Evolutionary conservation across 192 early-diverging fungal genomes (phyloP).

Genomic region (Coemansia sp.): DNA sequence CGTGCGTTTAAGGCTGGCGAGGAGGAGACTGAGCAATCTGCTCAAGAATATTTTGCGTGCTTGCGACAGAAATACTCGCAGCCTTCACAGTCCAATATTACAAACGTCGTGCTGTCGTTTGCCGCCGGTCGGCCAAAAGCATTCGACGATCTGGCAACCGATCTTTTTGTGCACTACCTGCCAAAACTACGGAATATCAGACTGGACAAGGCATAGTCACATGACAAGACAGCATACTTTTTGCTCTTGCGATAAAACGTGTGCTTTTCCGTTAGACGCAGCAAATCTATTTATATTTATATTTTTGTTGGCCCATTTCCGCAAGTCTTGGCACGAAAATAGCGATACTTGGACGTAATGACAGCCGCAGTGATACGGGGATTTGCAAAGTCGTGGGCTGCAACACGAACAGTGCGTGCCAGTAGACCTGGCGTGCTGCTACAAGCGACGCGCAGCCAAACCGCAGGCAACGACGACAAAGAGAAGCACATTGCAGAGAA

Average conservation of each 20-base stretch:
- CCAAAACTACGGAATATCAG: background rate
- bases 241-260: background rate
- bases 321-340: constrained; percentile 12
- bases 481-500: background rate
- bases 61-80: background rate
- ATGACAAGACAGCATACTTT: constrained; percentile 6
- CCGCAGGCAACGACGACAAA: background rate
- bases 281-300: background rate
- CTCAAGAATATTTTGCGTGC: background rate
- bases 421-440: background rate
- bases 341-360: background rate
- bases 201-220: background rate
- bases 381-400: background rate
- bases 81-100: background rate
- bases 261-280: background rate
- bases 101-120: background rate
- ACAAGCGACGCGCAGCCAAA: background rate
- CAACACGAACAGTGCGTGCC: background rate
- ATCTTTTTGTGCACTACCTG: background rate
- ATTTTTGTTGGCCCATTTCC: background rate
- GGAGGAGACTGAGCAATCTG: background rate
- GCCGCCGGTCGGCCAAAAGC: background rate
- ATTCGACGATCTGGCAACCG: background rate
- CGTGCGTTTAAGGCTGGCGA: background rate
- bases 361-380: background rate